Percentiles rank a stretch among this genome's conserved stretches.
Evolutionary conservation across 148 eudicot species (phyloP).

Genomic region (Salicornia ramosissima): DNA sequence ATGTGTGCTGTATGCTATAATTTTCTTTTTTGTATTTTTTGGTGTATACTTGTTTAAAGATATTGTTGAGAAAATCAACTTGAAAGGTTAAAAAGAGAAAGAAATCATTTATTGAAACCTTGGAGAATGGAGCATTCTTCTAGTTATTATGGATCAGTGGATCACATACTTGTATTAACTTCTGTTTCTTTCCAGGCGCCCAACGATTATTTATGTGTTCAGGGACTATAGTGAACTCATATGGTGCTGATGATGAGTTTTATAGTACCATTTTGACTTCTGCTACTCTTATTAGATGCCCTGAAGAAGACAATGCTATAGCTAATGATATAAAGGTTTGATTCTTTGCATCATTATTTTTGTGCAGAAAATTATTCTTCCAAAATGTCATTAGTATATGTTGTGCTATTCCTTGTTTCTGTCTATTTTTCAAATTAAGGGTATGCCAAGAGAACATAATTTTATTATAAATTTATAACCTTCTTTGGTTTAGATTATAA

Average conservation of each 20-base stretch:
- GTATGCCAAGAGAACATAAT: not conserved
- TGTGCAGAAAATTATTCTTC: not conserved
- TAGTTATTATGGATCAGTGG: not conserved
- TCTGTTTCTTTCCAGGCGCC: not conserved
- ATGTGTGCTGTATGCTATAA: not conserved
- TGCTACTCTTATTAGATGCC: slow-evolving; percentile 19
- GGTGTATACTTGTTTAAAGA: not conserved
- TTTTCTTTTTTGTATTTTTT: not conserved
- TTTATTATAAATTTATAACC: not conserved
- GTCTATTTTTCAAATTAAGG: not conserved
- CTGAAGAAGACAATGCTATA: not conserved
- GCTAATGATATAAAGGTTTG: slow-evolving; percentile 17
- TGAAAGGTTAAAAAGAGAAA: no score
- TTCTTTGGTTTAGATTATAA: no score
- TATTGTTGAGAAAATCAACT: no score
- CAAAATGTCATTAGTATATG: not conserved
- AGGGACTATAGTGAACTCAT: slow-evolving; percentile 10
- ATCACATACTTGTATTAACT: not conserved
- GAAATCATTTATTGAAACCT: not conserved
- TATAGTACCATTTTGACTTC: slow-evolving; percentile 16
- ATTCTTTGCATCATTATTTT: not conserved
- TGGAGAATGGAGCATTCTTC: not conserved
- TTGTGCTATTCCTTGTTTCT: not conserved
- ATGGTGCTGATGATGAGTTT: slow-evolving; percentile 6
- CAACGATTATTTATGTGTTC: slow-evolving; percentile 19